Evolutionary conservation across 306 rosid species (phyloP).

Genomic region (Cercis canadensis): DNA sequence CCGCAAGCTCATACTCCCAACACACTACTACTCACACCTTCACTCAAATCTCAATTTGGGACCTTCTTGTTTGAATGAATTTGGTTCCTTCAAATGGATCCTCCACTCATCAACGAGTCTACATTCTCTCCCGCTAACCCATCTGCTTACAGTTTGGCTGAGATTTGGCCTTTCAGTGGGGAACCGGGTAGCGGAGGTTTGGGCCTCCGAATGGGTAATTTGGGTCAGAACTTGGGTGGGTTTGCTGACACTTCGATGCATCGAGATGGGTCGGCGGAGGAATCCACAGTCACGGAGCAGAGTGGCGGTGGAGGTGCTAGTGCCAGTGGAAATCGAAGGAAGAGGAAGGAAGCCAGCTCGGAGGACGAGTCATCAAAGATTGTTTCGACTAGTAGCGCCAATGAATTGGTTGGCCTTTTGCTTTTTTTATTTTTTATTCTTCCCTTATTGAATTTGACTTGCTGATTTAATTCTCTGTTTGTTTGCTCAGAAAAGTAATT

Average conservation of each 20-base stretch:
- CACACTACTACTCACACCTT: not conserved
- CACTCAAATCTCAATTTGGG: not conserved
- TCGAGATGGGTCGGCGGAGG: constrained; percentile 65
- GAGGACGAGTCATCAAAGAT: constrained; percentile 78
- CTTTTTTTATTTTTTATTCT: not conserved
- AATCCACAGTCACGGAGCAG: constrained; percentile 73
- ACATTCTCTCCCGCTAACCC: constrained; percentile 81
- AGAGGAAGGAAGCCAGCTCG: constrained; percentile 65
- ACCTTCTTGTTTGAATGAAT: constrained; percentile 29
- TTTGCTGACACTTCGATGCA: constrained; percentile 48
- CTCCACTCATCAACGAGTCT: constrained; percentile 71
- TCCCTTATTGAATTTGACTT: constrained; percentile 3
- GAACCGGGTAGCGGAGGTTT: constrained; percentile 33
- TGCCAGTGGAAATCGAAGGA: constrained; percentile 52
- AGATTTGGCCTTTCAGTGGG: constrained; percentile 75
- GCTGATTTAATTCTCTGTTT: constrained; percentile 23
- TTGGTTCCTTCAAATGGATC: constrained; percentile 63
- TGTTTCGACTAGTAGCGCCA: constrained; percentile 58
- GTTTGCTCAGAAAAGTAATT: not conserved
- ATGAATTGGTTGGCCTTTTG: constrained; percentile 60
- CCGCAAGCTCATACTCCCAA: not conserved
- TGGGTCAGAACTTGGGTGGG: constrained; percentile 41
- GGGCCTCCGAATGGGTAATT: constrained; percentile 57
- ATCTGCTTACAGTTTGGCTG: constrained; percentile 72
- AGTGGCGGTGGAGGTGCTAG: constrained; percentile 51